Conservation (phyloP, 805 yeast genomes). For the Cyberlindnera suaveolens region DNA sequence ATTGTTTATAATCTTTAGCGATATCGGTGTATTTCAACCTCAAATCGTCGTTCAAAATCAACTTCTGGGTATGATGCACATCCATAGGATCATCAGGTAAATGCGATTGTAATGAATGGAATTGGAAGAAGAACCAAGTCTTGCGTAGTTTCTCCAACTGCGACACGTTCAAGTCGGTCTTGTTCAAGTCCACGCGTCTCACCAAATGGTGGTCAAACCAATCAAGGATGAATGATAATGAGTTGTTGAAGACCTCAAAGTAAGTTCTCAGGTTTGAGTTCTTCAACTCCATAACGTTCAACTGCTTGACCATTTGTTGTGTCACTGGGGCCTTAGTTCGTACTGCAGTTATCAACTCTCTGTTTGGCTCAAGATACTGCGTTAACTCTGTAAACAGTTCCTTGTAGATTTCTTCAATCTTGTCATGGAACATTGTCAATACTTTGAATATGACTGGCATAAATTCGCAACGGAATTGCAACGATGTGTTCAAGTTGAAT, state of each 20-base stretch:
- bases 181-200: slow-evolving; percentile 18
- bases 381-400: slow-evolving; percentile 20
- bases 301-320: slow-evolving; percentile 2
- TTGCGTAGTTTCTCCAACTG: slow-evolving; percentile 29
- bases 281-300: slow-evolving; percentile 19
- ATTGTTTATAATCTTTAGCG: slow-evolving; percentile 6
- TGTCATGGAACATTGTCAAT: slow-evolving; percentile 18
- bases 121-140: slow-evolving; percentile 36
- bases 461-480: slow-evolving; percentile 24
- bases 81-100: slow-evolving; percentile 11
- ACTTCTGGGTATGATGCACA: slow-evolving; percentile 9
- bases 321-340: slow-evolving; percentile 3
- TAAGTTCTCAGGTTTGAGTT: slow-evolving; percentile 26
- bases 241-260: slow-evolving; percentile 33
- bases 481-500: slow-evolving; percentile 20
- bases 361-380: slow-evolving; percentile 20
- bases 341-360: slow-evolving; percentile 12
- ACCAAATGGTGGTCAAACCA: slow-evolving; percentile 12
- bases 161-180: slow-evolving; percentile 21
- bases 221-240: slow-evolving; percentile 27
- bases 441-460: slow-evolving; percentile 18
- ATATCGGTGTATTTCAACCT: slow-evolving; percentile 8
- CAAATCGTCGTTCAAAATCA: slow-evolving; percentile 19
- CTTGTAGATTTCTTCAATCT: slow-evolving; percentile 17
- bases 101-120: slow-evolving; percentile 21